Evolutionary conservation across 768 basidiomycete genomes (phyloP), one percentile per base, ranked within the genome.

Genomic region (Rhodocollybia butyracea): DNA sequence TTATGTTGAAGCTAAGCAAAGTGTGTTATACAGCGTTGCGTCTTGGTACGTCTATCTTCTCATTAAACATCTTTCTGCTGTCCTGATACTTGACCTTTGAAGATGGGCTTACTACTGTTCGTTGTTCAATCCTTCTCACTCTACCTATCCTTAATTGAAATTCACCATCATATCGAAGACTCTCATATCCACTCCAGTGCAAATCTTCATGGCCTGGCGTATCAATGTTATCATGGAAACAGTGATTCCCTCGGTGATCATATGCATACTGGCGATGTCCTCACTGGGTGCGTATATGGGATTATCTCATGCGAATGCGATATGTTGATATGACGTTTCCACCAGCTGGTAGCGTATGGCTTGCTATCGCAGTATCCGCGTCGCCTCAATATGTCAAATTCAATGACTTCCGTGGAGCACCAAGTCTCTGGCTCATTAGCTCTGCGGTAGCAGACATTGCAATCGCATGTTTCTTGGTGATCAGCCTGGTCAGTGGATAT

Each of bases 141-240:
- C 13, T 12, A 24, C 29, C 24, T 46, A 22, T 38, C 22, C 24
- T 24, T 50, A 26, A 50, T n/a, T 13, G 19, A 27, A 46, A 13
- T n/a, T n/a, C n/a, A n/a, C n/a, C n/a, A n/a, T n/a, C n/a, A 24
- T 21, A 26, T 17, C 5, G 4, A 27, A 56, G 55, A 34, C 48
- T 50, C 46, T 56, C 12, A 50, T 56, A 12, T 56, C 55, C 2
- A 56, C 55, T 12, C 55, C 55, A 19, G 55, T 56, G 15, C 55
- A 56, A 21, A 56, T 56, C 11, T 56, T 40, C 46, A 47, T 56
- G 46, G 55, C 46, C 12, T 56, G 46, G 46, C 46, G 55, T 15
- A 48, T 56, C 21, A 31, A 41, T 22, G 24, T 39, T 7, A 43
- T 56, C 12, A 56, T 36, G 34, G 36, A 50, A 31, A 42, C 46